A percentile compares a stretch with the other conserved stretches of the same genome.
phyloP scores from a whole-genome alignment of 805 yeast species.

The Torulaspora franciscae region DNA sequence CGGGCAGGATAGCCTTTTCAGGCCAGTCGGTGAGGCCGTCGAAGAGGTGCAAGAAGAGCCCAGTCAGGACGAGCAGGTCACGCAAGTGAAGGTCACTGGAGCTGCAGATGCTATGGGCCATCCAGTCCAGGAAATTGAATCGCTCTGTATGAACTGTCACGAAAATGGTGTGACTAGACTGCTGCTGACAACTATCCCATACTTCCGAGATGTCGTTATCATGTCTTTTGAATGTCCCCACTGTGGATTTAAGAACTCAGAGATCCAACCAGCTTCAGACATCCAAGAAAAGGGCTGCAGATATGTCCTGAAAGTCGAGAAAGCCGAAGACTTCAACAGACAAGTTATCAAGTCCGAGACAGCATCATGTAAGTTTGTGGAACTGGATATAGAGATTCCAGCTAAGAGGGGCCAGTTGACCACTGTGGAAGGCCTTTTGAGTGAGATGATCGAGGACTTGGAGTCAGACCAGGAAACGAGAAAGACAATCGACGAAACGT shows the following conservation, averaged over 20 bases:
- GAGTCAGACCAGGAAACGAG: conserved; percentile 77
- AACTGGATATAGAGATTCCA: conserved; percentile 90
- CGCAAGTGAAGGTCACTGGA: conserved; percentile 56
- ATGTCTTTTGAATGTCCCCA: conserved; percentile 97
- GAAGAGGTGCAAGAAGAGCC: conserved; percentile 36
- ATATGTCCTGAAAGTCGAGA: conserved; percentile 64
- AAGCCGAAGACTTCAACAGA: conserved; percentile 70
- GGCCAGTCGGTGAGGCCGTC: conserved; percentile 58
- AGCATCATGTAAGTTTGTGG: conserved; percentile 72
- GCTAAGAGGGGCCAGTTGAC: conserved; percentile 91
- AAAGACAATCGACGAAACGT: conserved; percentile 65
- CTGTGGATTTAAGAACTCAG: conserved; percentile 86
- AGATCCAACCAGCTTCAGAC: conserved; percentile 91
- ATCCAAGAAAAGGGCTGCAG: conserved; percentile 85
- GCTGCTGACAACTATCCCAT: conserved; percentile 85
- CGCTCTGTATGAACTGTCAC: conserved; percentile 94
- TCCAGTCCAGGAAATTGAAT: conserved; percentile 92
- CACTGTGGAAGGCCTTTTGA: conserved; percentile 81
- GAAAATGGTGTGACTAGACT: conserved; percentile 78
- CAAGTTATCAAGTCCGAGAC: conserved; percentile 90
- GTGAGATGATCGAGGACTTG: conserved; percentile 80
- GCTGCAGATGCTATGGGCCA: conserved; percentile 82
- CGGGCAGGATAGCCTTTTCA: conserved; percentile 43
- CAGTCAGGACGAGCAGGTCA: conserved; percentile 33
- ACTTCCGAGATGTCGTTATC: conserved; percentile 79